Evolutionary conservation across 2,329 filamentous ascomycete species (phyloP), one percentile per base, ranked within the genome.

Genomic region (Coniochaeta sp.): DNA sequence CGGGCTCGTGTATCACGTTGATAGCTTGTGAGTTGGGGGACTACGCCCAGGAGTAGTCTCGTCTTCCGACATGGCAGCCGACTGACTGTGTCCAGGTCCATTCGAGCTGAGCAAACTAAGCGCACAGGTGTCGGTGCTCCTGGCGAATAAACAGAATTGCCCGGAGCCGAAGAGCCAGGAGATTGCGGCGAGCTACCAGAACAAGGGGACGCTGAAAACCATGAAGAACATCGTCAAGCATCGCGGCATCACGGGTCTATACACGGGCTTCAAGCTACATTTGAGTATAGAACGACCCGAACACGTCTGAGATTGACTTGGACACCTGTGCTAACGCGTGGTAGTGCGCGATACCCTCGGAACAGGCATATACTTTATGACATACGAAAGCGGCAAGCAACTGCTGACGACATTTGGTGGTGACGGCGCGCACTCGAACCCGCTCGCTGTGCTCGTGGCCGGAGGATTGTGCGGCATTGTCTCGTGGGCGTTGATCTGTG

Each of bases 21-120:
- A 84, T 95, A 66, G 90, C 91, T 65, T 96, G 91, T 83, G 66
- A 74, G 80, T 75, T 47, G 36, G 36, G n/a, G 47, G 6, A 17
- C 3, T 5, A 52, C 26, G 5, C 30, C 7, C 22, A n/a, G 2
- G 17, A 17, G 26, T 36, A 17, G 26, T 36, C 34, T 7, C 3
- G 34, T 36, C 22, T 22, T 30, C 12, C 2, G 17, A 7, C 8
- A 3, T 3, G 30, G n/a, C 42, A 12, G 14, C 24, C 16, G 24
- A 30, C 58, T 59, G 58, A 59, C 55, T 38, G 7, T 12, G 1
- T 26, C 12, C 54, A 89, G 86, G 86, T 69, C 91, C 91, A 1
- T 96, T 96, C 70, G 91, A 96, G 73, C 81, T 96, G 72, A 93
- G 90, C n/a, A 96, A 96, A 73, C 80, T 95, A 61, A 93, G 89